Conservation (phyloP, 306 rosid genomes). For the Ammopiptanthus mongolicus region DNA sequence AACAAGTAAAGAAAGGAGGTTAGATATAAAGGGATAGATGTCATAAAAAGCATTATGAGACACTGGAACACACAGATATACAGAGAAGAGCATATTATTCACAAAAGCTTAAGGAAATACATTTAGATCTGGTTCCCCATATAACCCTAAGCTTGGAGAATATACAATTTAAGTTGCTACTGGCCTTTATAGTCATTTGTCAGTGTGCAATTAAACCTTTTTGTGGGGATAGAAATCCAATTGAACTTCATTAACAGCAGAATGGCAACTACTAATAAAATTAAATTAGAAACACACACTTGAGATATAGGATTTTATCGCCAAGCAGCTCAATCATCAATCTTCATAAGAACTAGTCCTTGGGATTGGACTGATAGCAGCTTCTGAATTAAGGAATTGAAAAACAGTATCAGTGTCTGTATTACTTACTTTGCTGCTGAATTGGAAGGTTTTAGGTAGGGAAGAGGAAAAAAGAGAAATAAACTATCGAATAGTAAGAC, state of each 20-base stretch:
- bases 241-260: too few species aligned
- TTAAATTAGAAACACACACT: background rate
- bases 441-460: too few species aligned
- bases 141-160: background rate
- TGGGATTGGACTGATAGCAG: background rate
- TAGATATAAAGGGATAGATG: conserved; percentile 16
- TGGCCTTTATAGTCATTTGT: background rate
- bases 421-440: background rate
- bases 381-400: background rate
- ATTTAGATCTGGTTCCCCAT: background rate
- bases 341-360: background rate
- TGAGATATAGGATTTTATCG: background rate
- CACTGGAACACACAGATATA: background rate
- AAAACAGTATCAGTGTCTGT: background rate
- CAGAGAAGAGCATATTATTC: background rate
- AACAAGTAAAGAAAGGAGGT: conserved; percentile 16
- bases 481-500: too few species aligned
- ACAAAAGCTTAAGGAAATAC: background rate
- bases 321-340: background rate
- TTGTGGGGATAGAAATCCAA: background rate
- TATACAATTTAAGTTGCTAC: background rate
- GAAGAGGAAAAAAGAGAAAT: too few species aligned
- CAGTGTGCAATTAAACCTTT: background rate
- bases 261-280: background rate
- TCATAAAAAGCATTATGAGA: background rate